Evolutionary conservation across 805 yeast species (phyloP).

Genomic region (Candida suzukii): DNA sequence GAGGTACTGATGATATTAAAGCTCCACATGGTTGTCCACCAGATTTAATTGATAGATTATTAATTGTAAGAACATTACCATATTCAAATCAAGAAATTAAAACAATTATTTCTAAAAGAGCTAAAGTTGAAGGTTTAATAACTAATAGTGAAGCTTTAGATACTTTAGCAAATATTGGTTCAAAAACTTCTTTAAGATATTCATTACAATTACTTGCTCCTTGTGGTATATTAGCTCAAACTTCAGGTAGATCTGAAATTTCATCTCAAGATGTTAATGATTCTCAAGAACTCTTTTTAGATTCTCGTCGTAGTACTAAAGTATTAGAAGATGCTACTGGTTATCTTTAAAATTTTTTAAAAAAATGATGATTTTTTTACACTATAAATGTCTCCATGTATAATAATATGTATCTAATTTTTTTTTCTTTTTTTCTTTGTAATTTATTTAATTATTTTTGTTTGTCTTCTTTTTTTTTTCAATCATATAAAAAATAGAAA

Average conservation of each 20-base stretch:
- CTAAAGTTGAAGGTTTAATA: slow-evolving; percentile 67
- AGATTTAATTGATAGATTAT: slow-evolving; percentile 84
- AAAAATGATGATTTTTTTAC: no score
- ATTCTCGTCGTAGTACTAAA: slow-evolving; percentile 73
- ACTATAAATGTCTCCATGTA: not conserved
- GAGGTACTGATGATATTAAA: slow-evolving; percentile 80
- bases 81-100: slow-evolving; percentile 77
- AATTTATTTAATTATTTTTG: no score
- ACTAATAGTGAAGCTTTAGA: slow-evolving; percentile 65
- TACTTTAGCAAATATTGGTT: slow-evolving; percentile 65
- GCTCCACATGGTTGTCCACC: slow-evolving; percentile 98
- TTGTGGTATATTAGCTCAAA: slow-evolving; percentile 73
- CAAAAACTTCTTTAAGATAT: slow-evolving; percentile 78
- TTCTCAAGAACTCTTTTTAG: slow-evolving; percentile 76
- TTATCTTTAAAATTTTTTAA: slow-evolving; percentile 7
- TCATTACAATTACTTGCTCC: slow-evolving; percentile 89
- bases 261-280: slow-evolving; percentile 69
- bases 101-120: slow-evolving; percentile 75
- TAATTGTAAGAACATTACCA: slow-evolving; percentile 89
- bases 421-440: no score
- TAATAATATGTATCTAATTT: no score
- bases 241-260: slow-evolving; percentile 65
- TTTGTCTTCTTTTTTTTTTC: no score
- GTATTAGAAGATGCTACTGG: slow-evolving; percentile 44
- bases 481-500: no score